phyloP scores from a whole-genome alignment of 75 land plant genomes.

The Pinus albicaulis region DNA sequence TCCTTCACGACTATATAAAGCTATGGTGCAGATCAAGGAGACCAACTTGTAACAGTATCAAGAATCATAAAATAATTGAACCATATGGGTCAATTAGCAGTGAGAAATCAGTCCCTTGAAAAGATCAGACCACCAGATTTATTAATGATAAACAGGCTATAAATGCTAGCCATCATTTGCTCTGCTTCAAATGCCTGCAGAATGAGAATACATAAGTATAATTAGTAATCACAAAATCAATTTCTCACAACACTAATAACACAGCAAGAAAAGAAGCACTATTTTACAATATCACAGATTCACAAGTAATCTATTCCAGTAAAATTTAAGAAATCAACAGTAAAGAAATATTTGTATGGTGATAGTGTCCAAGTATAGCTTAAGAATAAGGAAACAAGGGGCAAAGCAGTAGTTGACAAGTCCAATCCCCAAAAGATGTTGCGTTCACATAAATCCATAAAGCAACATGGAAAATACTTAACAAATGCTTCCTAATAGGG shows the following conservation, averaged over 20 bases:
- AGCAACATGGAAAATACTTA: neutral
- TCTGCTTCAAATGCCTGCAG: neutral
- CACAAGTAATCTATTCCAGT: neutral
- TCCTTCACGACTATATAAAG: too few relatives aligned
- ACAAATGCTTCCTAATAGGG: neutral
- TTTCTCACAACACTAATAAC: neutral
- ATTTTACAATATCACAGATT: neutral
- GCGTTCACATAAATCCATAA: neutral
- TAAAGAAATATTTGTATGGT: neutral
- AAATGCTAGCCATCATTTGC: conserved; percentile 58
- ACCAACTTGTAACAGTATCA: too few relatives aligned
- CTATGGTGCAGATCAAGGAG: too few relatives aligned
- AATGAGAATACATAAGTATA: neutral
- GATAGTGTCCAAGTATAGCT: neutral
- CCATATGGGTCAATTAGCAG: neutral
- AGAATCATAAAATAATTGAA: too few relatives aligned
- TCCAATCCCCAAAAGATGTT: neutral
- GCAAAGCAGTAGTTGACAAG: neutral
- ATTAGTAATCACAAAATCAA: neutral
- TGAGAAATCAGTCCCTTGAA: conserved; percentile 70
- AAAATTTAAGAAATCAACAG: neutral
- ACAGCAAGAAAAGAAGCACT: neutral
- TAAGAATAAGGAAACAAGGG: neutral
- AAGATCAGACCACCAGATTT: conserved; percentile 95
- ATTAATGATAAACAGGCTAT: conserved; percentile 94